Base-by-base conservation (phyloP, 352 stramenopile genomes). In the Chloridella minuta region DNA sequence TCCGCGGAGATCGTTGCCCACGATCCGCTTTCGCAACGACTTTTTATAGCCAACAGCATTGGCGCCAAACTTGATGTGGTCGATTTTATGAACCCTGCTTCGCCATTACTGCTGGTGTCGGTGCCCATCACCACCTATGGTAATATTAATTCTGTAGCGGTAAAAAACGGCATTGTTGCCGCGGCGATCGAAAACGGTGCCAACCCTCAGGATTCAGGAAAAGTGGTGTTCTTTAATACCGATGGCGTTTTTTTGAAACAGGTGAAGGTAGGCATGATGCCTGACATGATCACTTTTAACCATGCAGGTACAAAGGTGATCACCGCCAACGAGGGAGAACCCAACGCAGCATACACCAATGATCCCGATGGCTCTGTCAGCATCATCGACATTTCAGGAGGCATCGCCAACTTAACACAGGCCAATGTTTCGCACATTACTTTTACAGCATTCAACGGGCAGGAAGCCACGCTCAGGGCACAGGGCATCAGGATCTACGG, bases 171-270 rank as follows among this genome's bases (percentile, higher is more conserved):
- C n/a, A 66, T 66, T 66, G 40, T 66, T 18, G 40, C 40, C n/a
- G 40, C n/a, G 40, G 40, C 40, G 10, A 66, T 66, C n/a, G 40
- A 66, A 66, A 66, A 66, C n/a, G 40, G 40, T 18, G n/a, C 40
- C 40, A 66, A 66, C n/a, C 40, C 40, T 18, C 40, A 66, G 40
- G 40, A 66, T 66, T 66, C 40, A 66, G 40, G 40, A 18, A 66
- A 66, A 66, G 40, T 66, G 40, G 40, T 66, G n/a, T 66, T 66
- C 40, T 66, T 66, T 66, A 66, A 66, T 66, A 66, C 40, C 10
- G 40, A 66, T n/a, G 40, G 40, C n/a, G n/a, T n/a, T n/a, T 66
- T 66, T 66, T 66, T 66, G n/a, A 66, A 66, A 66, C 40, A 66
- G n/a, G 40, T 66, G 40, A 66, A 66, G n/a, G 40, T 66, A 18